These are phyloP conservation scores for Serendipita sp. DNA, from an alignment of 1,284 basidiomycete genomes.

Conservation along the genomic window DNA sequence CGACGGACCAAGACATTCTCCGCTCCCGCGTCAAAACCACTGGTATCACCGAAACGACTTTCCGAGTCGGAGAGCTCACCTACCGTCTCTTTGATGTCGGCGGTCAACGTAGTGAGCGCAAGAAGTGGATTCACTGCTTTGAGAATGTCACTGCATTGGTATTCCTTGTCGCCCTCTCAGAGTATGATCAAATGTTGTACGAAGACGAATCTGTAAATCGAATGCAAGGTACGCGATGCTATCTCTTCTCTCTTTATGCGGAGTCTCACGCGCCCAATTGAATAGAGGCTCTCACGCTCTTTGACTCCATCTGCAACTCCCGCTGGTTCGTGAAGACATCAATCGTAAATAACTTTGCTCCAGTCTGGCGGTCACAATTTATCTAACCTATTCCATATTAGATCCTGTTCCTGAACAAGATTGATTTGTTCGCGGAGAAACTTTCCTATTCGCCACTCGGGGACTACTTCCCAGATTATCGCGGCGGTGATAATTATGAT, in stretches of 20 bases:
- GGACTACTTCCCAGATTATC: slow-evolving; percentile 20
- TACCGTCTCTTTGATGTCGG: slow-evolving; percentile 92
- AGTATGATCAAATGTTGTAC: slow-evolving; percentile 33
- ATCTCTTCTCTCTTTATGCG: not conserved
- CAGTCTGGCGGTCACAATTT: not conserved
- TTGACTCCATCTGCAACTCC: slow-evolving; percentile 41
- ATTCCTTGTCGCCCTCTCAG: slow-evolving; percentile 39
- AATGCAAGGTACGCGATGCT: slow-evolving; percentile 8
- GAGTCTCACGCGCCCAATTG: slow-evolving; percentile 22
- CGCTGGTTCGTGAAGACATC: slow-evolving; percentile 28
- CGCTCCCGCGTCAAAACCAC: slow-evolving; percentile 44
- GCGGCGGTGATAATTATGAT: slow-evolving; percentile 23
- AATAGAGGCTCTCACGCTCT: slow-evolving; percentile 40
- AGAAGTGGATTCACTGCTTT: slow-evolving; percentile 36
- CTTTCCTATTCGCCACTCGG: slow-evolving; percentile 33
- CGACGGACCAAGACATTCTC: slow-evolving; percentile 38
- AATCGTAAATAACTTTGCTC: slow-evolving; percentile 13
- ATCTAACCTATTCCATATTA: slow-evolving; percentile 8
- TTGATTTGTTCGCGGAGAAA: slow-evolving; percentile 42
- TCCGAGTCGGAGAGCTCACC: slow-evolving; percentile 73
- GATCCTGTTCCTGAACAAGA: slow-evolving; percentile 32
- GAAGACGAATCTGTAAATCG: slow-evolving; percentile 27
- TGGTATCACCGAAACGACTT: slow-evolving; percentile 39
- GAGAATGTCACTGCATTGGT: slow-evolving; percentile 42
- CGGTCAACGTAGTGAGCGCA: slow-evolving; percentile 57